Evolutionary conservation across 495 filamentous ascomycete genomes (phyloP).

Genomic region (Parathielavia appendiculata): DNA sequence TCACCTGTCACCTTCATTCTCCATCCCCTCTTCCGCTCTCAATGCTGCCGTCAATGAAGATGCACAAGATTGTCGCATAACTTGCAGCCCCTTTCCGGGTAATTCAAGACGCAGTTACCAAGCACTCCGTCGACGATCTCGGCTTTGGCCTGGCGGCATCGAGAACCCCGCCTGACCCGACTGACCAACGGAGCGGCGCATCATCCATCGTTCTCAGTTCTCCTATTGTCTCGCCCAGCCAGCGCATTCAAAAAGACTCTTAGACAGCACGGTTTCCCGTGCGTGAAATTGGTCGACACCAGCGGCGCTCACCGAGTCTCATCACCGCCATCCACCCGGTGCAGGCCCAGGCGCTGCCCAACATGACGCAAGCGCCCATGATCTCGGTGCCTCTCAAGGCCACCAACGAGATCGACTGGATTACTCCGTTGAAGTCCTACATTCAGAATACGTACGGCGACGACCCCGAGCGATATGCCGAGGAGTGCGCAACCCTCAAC

Average conservation of each 20-base stretch:
- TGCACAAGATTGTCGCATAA: neutral
- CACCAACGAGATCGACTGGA: constrained; percentile 99
- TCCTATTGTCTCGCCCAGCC: neutral
- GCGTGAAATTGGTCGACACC: neutral
- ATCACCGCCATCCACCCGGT: constrained; percentile 1
- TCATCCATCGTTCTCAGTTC: neutral
- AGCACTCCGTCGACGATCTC: neutral
- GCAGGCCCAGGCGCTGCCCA: constrained; percentile 18
- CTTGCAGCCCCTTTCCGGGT: neutral
- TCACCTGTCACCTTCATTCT: no score
- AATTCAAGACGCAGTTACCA: no score
- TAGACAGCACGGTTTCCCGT: neutral
- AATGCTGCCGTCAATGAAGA: neutral
- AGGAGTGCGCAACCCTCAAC: constrained; percentile 94
- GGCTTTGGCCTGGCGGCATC: constrained; percentile 1
- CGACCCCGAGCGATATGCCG: constrained; percentile 87
- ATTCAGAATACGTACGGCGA: constrained; percentile 92
- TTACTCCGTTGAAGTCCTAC: constrained; percentile 86
- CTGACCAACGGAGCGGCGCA: neutral
- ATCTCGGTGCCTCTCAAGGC: constrained; percentile 91
- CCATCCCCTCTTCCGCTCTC: no score
- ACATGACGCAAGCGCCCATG: constrained; percentile 81
- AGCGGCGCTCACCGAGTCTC: neutral
- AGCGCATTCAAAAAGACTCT: neutral
- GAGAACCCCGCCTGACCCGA: neutral